Conservation (phyloP, 768 basidiomycete genomes). For the Pulveroboletus frians region DNA sequence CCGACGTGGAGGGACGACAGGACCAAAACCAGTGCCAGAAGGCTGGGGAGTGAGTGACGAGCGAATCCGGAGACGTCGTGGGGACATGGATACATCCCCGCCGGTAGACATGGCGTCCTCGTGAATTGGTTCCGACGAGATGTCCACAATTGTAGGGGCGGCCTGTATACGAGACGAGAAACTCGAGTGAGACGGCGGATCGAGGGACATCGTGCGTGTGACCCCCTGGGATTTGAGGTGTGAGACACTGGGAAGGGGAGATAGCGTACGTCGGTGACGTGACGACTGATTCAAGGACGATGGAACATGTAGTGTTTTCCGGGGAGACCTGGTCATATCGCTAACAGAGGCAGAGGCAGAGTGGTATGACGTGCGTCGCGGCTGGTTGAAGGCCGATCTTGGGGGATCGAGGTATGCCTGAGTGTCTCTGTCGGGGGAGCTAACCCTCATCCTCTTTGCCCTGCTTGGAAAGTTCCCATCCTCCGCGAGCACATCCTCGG, state of each 20-base stretch:
- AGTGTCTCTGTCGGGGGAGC: slow-evolving; percentile 42
- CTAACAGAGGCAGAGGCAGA: slow-evolving; percentile 19
- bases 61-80: slow-evolving; percentile 49
- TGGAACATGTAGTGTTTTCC: slow-evolving; percentile 29
- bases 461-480: slow-evolving; percentile 32
- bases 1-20: slow-evolving; percentile 34
- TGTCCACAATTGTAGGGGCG: slow-evolving; percentile 33
- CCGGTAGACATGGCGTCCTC: slow-evolving; percentile 22
- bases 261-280: slow-evolving; percentile 38
- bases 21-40: slow-evolving; percentile 38
- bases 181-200: slow-evolving; percentile 43
- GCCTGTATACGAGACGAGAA: slow-evolving; percentile 24
- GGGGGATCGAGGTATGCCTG: slow-evolving; percentile 54
- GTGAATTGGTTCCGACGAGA: slow-evolving; percentile 20
- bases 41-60: slow-evolving; percentile 70
- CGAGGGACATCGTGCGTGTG: slow-evolving; percentile 68
- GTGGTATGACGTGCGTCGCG: slow-evolving; percentile 17
- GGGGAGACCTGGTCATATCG: slow-evolving; percentile 23
- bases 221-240: slow-evolving; percentile 33
- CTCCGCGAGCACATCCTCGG: slow-evolving; percentile 23
- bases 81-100: slow-evolving; percentile 44
- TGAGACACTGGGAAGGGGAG: slow-evolving; percentile 34
- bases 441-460: slow-evolving; percentile 50
- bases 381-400: slow-evolving; percentile 35
- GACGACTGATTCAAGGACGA: slow-evolving; percentile 30